Evolutionary conservation across 345 rosid species (phyloP), one percentile per base, ranked within the genome.

Genomic region (Physaria fendleri): DNA sequence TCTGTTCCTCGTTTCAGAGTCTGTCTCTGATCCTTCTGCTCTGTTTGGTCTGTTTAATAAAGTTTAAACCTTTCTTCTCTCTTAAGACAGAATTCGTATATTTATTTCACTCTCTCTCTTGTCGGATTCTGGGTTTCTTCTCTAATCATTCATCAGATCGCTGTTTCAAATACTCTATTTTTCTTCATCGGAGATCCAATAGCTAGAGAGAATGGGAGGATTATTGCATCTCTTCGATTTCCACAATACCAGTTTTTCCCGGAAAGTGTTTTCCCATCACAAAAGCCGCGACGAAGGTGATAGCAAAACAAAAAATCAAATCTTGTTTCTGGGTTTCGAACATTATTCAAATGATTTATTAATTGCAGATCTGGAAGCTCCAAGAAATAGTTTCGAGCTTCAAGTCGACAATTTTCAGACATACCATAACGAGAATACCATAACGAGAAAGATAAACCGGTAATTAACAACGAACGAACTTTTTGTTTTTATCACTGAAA

Each of bases 301-400:
- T n/a, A n/a, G n/a, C n/a, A 45, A 1, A 10, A 7, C 8, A n/a
- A n/a, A n/a, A n/a, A 15, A 52, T 5, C 56, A 22, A 56, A 20
- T 45, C 34, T 47, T 49, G 13, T 46, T 56, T 56, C 38, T 57
- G 54, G 15, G 22, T 66, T 28, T 66, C 48, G 17, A 17, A 43
- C 22, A 59, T 57, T 15, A 42, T 6, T 46, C 8, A 46, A 44
- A 8, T 50, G 4, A 58, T 30, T 38, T 42, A 13, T 56, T 18
- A 23, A 29, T 21, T 74, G 60, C 78, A 88, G 96, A 81, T 57
- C 59, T 81, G 55, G 98, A 92, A 74, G 87, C 90, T 76, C 90
- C 90, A 4, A 65, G 93, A 30, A 92, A 83, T 67, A 84, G 95
- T 77, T 71, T 88, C 49, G 95, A 92, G 74, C 70, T 85, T 65